A percentile compares a stretch with the other conserved stretches of the same genome.
Conservation (phyloP, 2,329 filamentous ascomycete species). For the Parascedosporium putredinis region DNA sequence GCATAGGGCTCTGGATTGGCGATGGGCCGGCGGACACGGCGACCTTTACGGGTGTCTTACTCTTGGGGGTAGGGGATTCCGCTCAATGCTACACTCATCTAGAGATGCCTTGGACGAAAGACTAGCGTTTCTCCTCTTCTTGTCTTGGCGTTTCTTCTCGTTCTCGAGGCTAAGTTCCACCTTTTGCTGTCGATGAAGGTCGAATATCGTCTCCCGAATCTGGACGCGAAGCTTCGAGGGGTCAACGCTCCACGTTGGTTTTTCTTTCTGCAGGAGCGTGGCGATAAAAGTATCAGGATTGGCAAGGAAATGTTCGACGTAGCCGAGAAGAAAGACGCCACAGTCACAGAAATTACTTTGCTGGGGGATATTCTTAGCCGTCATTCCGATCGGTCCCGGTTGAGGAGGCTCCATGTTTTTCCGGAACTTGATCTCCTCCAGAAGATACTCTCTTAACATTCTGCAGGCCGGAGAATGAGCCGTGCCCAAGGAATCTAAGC, state of each 20-base stretch:
- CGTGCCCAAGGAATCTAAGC: slow-evolving; percentile 72
- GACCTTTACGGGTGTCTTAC: too few relatives aligned
- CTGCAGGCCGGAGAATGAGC: slow-evolving; percentile 53
- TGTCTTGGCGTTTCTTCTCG: slow-evolving; percentile 25
- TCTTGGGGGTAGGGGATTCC: too few relatives aligned
- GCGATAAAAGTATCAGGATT: slow-evolving; percentile 61
- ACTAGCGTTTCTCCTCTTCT: slow-evolving; percentile 16
- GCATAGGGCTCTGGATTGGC: too few relatives aligned
- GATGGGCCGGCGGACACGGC: too few relatives aligned
- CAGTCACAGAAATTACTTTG: slow-evolving; percentile 86
- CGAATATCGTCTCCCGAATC: slow-evolving; percentile 57
- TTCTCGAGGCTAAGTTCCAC: slow-evolving; percentile 24
- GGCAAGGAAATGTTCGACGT: slow-evolving; percentile 70
- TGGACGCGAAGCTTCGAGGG: slow-evolving; percentile 49
- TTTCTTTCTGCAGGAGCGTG: slow-evolving; percentile 53
- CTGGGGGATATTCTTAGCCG: slow-evolving; percentile 62
- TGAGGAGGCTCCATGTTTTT: slow-evolving; percentile 30
- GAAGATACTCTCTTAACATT: slow-evolving; percentile 66
- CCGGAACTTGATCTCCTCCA: slow-evolving; percentile 60
- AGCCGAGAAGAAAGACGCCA: slow-evolving; percentile 76
- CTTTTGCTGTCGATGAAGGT: slow-evolving; percentile 34
- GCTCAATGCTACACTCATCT: slow-evolving; percentile 7
- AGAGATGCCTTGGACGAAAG: slow-evolving; percentile 7
- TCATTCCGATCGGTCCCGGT: slow-evolving; percentile 40
- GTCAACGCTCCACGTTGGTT: slow-evolving; percentile 41